Evolutionary conservation across 179 eudicot genomes (phyloP).

Genomic region (Heliamphora pulchella): DNA sequence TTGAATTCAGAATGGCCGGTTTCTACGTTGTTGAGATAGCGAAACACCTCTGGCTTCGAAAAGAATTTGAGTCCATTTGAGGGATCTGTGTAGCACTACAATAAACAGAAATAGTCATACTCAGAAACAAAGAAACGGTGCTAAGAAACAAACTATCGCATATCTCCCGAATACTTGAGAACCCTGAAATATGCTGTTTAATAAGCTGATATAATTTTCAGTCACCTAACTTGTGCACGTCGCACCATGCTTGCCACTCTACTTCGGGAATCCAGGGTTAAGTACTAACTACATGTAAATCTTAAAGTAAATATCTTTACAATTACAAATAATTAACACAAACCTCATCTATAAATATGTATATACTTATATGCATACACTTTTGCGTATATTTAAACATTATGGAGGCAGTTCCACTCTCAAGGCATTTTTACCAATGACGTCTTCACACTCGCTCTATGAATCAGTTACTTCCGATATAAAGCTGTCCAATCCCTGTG

Average conservation of each 20-base stretch:
- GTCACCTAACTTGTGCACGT: neutral
- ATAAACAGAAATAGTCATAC: conserved; percentile 4
- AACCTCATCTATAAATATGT: too few relatives aligned
- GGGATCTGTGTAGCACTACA: conserved; percentile 59
- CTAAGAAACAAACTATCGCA: neutral
- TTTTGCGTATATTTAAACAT: too few relatives aligned
- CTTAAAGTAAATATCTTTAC: too few relatives aligned
- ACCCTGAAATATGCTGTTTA: neutral
- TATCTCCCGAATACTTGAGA: neutral
- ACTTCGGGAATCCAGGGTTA: too few relatives aligned
- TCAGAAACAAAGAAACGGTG: conserved; percentile 1
- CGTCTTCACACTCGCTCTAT: too few relatives aligned
- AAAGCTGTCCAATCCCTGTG: too few relatives aligned
- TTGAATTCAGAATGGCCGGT: conserved; percentile 16
- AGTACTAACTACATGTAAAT: too few relatives aligned
- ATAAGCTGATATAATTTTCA: neutral
- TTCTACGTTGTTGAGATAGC: conserved; percentile 45
- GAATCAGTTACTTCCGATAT: too few relatives aligned
- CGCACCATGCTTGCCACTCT: neutral
- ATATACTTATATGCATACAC: too few relatives aligned
- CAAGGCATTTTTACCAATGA: too few relatives aligned
- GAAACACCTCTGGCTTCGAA: conserved; percentile 66
- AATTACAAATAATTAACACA: too few relatives aligned
- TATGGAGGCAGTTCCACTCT: too few relatives aligned
- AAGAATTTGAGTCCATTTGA: conserved; percentile 42